phyloP scores from a whole-genome alignment of 1,139 yeast species.

The Sugiyamaella neomexicana region DNA sequence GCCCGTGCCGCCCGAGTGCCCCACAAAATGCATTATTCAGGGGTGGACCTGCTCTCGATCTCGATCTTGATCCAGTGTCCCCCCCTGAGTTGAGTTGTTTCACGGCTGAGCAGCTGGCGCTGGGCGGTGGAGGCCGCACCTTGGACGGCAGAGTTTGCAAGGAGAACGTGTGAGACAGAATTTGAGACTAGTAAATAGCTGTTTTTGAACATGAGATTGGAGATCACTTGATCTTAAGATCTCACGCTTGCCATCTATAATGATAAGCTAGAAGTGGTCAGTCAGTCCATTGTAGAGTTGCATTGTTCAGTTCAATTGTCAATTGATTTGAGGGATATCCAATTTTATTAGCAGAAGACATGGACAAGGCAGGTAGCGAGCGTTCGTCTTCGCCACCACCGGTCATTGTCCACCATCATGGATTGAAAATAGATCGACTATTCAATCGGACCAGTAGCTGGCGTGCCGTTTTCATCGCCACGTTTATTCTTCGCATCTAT shows the following conservation, averaged over 20 bases:
- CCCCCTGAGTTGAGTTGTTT: too few species aligned
- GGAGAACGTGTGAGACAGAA: not conserved
- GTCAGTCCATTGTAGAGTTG: too few species aligned
- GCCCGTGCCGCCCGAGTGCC: too few species aligned
- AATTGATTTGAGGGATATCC: not conserved
- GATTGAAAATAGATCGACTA: constrained; percentile 4
- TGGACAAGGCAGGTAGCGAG: too few species aligned
- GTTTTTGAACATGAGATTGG: not conserved
- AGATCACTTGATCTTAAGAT: not conserved
- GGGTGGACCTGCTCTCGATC: not conserved
- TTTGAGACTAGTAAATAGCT: not conserved
- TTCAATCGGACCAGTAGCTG: constrained; percentile 31
- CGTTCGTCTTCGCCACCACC: not conserved
- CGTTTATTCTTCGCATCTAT: constrained; percentile 52
- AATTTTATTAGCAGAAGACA: too few species aligned
- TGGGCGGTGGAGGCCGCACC: not conserved
- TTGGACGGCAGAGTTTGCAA: not conserved
- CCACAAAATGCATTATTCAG: not conserved
- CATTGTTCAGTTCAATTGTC: too few species aligned
- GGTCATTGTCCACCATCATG: not conserved
- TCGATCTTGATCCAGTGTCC: too few species aligned
- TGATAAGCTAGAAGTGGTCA: too few species aligned
- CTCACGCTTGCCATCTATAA: not conserved
- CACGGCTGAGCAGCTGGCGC: too few species aligned
- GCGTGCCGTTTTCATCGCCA: constrained; percentile 35